Evolutionary conservation across 2,329 filamentous ascomycete genomes (phyloP), one percentile per base, ranked within the genome.

Genomic region (Chaetoscypha palmicola): DNA sequence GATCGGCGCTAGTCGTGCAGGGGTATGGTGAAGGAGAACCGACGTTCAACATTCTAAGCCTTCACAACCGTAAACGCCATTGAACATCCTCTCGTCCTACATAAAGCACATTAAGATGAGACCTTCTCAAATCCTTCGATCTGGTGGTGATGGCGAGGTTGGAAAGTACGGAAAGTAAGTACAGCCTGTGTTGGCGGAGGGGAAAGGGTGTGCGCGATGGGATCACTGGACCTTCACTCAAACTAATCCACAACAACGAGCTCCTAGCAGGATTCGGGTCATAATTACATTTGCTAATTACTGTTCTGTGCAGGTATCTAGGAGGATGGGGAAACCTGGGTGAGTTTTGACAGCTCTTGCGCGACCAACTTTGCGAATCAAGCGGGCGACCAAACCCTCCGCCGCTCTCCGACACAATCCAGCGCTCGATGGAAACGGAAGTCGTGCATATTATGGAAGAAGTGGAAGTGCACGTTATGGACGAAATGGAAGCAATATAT

Each of bases 161-260:
- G 61, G 61, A 28, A 62, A 62, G 47, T 58, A 63, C 41, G 60
- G 58, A 59, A 59, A 61, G 61, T 63, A 46, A 61, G 61, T 62
- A 20, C 10, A 19, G 12, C 38, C 43, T 42, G 4, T 24, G 12
- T 19, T 39, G 10, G 16, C 19, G 11, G 21, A 40, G 43, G 44
- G 47, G 47, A 41, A 48, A 48, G 44, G 48, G 35, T 49, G 46
- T 51, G 46, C 39, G 39, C 16, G 22, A 36, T 28, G 24, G 24
- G 24, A 7, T 28, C 12, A 7, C 24, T 7, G 24, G 7, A 28
- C n/a, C n/a, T n/a, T n/a, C n/a, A n/a, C n/a, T n/a, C n/a, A n/a
- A n/a, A n/a, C n/a, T n/a, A n/a, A n/a, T n/a, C n/a, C n/a, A n/a
- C n/a, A n/a, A n/a, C n/a, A n/a, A n/a, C n/a, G n/a, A n/a, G n/a